Evolutionary conservation across 495 filamentous ascomycete genomes (phyloP).

Genomic region (Hypoxylon cercidicola): DNA sequence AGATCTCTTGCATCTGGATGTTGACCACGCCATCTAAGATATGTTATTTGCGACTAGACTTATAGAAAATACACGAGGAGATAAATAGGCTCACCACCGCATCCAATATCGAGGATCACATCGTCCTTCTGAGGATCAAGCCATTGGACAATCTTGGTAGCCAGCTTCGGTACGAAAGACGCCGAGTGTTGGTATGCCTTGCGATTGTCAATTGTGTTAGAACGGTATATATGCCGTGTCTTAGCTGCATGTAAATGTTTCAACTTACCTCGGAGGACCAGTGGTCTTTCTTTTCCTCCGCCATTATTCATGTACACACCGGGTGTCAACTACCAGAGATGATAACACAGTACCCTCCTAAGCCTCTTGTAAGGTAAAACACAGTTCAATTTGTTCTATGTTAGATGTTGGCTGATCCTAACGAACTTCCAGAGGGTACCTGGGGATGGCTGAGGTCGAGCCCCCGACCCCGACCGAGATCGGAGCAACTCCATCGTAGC

Average conservation of each 20-base stretch:
- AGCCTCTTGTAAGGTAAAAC: too few relatives aligned
- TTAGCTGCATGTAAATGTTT: constrained; percentile 9
- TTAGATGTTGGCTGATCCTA: too few relatives aligned
- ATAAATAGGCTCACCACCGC: constrained; percentile 63
- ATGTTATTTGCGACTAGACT: not conserved
- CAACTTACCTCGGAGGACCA: constrained; percentile 66
- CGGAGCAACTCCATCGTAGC: too few relatives aligned
- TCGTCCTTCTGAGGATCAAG: constrained; percentile 71
- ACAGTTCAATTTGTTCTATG: too few relatives aligned
- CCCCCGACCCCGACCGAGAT: too few relatives aligned
- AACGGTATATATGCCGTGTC: too few relatives aligned
- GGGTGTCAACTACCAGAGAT: not conserved
- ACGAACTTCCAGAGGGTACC: too few relatives aligned
- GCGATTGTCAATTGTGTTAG: constrained; percentile 9
- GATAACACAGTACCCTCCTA: too few relatives aligned
- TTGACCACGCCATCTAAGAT: constrained; percentile 70
- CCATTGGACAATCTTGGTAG: constrained; percentile 70
- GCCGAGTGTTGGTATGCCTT: constrained; percentile 73
- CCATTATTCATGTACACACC: constrained; percentile 33
- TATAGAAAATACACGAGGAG: not conserved
- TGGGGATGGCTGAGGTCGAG: too few relatives aligned
- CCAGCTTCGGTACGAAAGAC: constrained; percentile 77
- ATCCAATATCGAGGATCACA: constrained; percentile 76
- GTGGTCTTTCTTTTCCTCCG: constrained; percentile 58
- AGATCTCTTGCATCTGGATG: constrained; percentile 57